Evolutionary conservation across 495 filamentous ascomycete genomes (phyloP), one percentile per base, ranked within the genome.

Genomic region (Penicillium turbatum): DNA sequence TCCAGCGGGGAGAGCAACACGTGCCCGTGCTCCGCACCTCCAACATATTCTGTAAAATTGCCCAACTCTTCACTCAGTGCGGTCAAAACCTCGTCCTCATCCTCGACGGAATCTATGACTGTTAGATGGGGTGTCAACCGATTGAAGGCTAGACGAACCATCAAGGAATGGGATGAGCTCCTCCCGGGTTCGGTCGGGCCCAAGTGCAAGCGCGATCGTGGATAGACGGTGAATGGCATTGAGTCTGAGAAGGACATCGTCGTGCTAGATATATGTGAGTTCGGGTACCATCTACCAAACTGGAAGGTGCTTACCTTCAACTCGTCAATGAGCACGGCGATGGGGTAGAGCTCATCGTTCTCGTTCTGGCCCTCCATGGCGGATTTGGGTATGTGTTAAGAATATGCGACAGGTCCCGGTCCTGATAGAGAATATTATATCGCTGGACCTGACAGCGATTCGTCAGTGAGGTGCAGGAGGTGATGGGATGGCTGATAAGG

Each of bases 301-400:
- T 38, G 43, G 57, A 55, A 44, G 47, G 54, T 46, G 43, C 16
- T 39, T 46, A 96, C 92, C 89, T 98, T 98, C 63, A 98, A 79
- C 83, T 98, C 93, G 74, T 98, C 93, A 74, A 98, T 98, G 69
- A 98, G 84, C 51, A 98, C 95, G 56, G 93, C 93, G 79, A 98
- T 98, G 65, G 93, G 93, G 73, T 96, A 97, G 57, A 98, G 90
- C 83, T 97, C 95, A 73, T 97, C 92, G 69, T 85, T 95, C 75
- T 87, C 82, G 59, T 79, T 80, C 63, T 84, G 82, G 59, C 78
- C 80, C 64, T 89, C 86, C 86, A 90, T 90, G 54, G 48, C 61
- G 72, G 62, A 62, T 62, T 64, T 55, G 42, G 53, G 44, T 64
- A 51, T 61, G 56, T 55, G 36, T 59, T 57, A 62, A 54, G 51